Conservation (phyloP, 352 stramenopile genomes). For the Pythium scleroteichum region DNA sequence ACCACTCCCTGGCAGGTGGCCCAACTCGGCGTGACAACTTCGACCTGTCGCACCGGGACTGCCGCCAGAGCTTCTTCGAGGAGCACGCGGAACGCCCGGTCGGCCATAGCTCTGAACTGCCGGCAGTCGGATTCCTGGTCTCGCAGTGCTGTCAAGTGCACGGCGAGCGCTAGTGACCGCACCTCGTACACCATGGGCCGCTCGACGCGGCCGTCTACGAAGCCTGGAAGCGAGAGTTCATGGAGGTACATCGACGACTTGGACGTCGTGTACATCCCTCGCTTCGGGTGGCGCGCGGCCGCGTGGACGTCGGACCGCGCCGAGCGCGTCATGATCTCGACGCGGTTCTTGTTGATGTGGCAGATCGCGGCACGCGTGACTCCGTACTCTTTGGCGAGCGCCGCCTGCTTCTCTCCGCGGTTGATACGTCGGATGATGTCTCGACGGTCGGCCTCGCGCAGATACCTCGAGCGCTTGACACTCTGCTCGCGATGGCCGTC, state of each 20-base stretch:
- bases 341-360: slow-evolving; percentile 48
- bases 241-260: slow-evolving; percentile 19
- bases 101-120: slow-evolving; percentile 16
- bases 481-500: not conserved
- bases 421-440: slow-evolving; percentile 40
- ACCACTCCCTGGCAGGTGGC: slow-evolving; percentile 17
- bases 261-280: slow-evolving; percentile 32
- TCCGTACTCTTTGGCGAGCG: slow-evolving; percentile 38
- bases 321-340: slow-evolving; percentile 39
- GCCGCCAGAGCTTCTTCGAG: slow-evolving; percentile 33
- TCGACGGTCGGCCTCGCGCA: slow-evolving; percentile 29
- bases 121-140: slow-evolving; percentile 8
- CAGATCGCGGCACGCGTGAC: slow-evolving; percentile 42
- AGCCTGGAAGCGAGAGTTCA: not conserved
- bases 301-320: slow-evolving; percentile 24
- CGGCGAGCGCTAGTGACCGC: slow-evolving; percentile 19
- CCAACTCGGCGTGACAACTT: slow-evolving; percentile 20
- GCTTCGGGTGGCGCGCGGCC: slow-evolving; percentile 24
- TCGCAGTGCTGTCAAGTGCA: slow-evolving; percentile 31
- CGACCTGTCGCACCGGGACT: slow-evolving; percentile 17
- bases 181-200: slow-evolving; percentile 30
- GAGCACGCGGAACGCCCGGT: slow-evolving; percentile 31
- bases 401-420: slow-evolving; percentile 38
- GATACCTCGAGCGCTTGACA: slow-evolving; percentile 28
- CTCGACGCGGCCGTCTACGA: slow-evolving; percentile 13